These are phyloP conservation scores for Ogataea ganodermae DNA, from an alignment of 805 yeast genomes.

Conservation along the genomic window DNA sequence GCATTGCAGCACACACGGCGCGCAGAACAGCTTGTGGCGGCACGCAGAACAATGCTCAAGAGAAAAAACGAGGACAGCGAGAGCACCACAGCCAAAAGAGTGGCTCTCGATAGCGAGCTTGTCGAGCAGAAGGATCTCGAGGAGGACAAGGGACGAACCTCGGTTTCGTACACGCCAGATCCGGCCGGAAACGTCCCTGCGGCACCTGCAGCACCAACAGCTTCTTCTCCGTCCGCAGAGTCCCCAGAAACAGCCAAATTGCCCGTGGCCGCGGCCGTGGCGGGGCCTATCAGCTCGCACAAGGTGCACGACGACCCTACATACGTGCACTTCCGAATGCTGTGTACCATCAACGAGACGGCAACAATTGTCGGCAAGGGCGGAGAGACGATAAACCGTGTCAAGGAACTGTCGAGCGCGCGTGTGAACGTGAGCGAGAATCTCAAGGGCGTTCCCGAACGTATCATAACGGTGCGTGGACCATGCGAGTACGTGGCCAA, in stretches of 20 bases:
- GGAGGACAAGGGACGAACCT: constrained; percentile 45
- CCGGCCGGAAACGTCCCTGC: background rate
- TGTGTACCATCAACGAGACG: constrained; percentile 75
- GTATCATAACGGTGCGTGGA: constrained; percentile 75
- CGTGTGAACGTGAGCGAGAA: constrained; percentile 74
- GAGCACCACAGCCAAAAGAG: constrained; percentile 61
- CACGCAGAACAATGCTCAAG: constrained; percentile 43
- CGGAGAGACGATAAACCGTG: constrained; percentile 70
- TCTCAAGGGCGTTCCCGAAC: constrained; percentile 66
- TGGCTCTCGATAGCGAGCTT: constrained; percentile 68
- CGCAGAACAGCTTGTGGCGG: background rate
- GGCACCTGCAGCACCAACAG: background rate
- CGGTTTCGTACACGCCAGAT: constrained; percentile 34
- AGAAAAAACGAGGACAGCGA: constrained; percentile 69
- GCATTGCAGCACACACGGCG: background rate
- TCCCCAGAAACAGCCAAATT: too few species aligned
- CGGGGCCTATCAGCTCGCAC: constrained; percentile 26
- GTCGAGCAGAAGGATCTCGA: constrained; percentile 44
- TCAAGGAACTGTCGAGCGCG: constrained; percentile 63
- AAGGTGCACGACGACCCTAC: constrained; percentile 50
- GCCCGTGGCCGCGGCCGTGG: too few species aligned
- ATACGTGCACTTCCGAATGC: constrained; percentile 69
- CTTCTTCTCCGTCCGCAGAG: background rate
- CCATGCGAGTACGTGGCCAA: constrained; percentile 76
- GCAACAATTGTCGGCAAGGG: constrained; percentile 75